Evolutionary conservation across 2,329 filamentous ascomycete genomes (phyloP).

Genomic region (Penicillium freii): DNA sequence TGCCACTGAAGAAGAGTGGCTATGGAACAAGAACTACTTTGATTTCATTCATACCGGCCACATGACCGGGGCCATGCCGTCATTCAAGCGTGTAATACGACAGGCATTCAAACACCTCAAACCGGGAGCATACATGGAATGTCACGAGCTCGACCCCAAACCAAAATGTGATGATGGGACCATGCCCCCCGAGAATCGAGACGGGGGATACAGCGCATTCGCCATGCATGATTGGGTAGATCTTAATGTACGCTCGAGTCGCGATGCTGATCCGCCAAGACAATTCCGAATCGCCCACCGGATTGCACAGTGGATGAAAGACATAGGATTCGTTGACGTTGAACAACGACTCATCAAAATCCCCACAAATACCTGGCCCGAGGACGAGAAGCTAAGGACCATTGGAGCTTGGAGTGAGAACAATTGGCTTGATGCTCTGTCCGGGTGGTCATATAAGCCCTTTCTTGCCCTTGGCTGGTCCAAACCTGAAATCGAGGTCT

Average conservation of each 20-base stretch:
- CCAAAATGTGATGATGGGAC: constrained; percentile 55
- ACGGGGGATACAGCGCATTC: constrained; percentile 33
- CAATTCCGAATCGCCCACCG: constrained; percentile 55
- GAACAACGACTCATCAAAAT: constrained; percentile 54
- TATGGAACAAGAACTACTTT: constrained; percentile 51
- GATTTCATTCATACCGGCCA: constrained; percentile 61
- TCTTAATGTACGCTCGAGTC: constrained; percentile 43
- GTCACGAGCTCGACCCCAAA: constrained; percentile 46
- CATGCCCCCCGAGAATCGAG: constrained; percentile 48
- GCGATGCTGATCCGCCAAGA: constrained; percentile 42
- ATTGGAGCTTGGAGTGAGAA: constrained; percentile 51
- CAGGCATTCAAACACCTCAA: constrained; percentile 54
- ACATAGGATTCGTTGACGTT: constrained; percentile 59
- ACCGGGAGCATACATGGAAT: constrained; percentile 55
- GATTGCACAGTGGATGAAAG: constrained; percentile 54
- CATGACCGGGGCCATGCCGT: constrained; percentile 57
- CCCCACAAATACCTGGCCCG: constrained; percentile 53
- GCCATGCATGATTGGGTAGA: constrained; percentile 52
- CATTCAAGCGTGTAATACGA: constrained; percentile 56
- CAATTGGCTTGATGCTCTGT: constrained; percentile 46
- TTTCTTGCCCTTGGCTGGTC: constrained; percentile 45
- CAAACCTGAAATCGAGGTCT: constrained; percentile 48
- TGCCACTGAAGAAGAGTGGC: constrained; percentile 59
- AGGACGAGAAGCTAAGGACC: constrained; percentile 47
- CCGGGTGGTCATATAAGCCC: constrained; percentile 47